Base-by-base conservation (phyloP, 108 stramenopile species). In the Discostella pseudostelligera region DNA sequence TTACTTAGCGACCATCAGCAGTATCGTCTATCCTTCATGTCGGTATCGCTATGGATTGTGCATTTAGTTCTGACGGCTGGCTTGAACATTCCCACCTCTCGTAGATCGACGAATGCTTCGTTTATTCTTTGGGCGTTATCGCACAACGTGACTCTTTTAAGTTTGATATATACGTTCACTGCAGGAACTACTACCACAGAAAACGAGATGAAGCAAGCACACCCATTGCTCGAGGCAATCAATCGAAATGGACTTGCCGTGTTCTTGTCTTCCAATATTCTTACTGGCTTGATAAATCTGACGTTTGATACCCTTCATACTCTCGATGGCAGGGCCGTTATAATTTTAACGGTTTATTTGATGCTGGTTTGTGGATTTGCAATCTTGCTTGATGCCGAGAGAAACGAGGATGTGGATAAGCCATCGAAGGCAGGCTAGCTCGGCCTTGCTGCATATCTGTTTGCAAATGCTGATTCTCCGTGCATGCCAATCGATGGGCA, bases 231-330 rank as follows among this genome's bases (percentile, higher is more conserved):
- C 22, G 48, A 80, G 17, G 72, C 83, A 0, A 72, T 93, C 14
- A 96, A 95, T 79, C 68, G 79, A 58, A 67, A 89, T 78, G 93
- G 93, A 12, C 70, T 97, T 39, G 39, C 82, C 28, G 84, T 90
- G 19, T 97, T 97, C 76, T 61, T 97, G 20, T 20, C 84, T 8
- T 95, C 96, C 49, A 97, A 97, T 63, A 59, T 96, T 1, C 24
- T 90, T 25, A 96, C 95, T 14, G 96, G 96, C 8, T 56, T 87
- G 48, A 77, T 92, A 24, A 97, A 97, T 81, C 72, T 95, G 14
- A 70, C 81, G 16, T 48, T 95, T 24, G 78, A 94, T 49, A 96
- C 96, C 6, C 62, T 95, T n/a, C 80, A 81, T 54, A 59, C 84
- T 21, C 47, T 70, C 9, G 73, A 90, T 69, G 40, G 14, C 4